Conservation (phyloP, 2,329 filamentous ascomycete species). For the Cryphonectria parasitica region DNA sequence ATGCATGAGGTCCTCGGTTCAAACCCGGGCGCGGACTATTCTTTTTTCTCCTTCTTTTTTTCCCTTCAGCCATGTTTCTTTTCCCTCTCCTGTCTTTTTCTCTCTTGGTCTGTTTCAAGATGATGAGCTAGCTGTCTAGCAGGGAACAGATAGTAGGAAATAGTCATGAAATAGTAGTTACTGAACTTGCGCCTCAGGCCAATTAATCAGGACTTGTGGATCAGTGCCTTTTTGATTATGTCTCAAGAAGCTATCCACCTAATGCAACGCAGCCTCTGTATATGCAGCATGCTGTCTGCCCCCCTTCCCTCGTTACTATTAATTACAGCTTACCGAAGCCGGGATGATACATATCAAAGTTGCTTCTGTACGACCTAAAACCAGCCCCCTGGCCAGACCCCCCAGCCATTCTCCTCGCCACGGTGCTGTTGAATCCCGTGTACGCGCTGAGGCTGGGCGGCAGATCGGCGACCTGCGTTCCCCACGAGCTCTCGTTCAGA, state of each 20-base stretch:
- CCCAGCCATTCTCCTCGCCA: constrained; percentile 9
- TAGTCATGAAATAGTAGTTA: too few species aligned
- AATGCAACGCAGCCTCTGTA: not conserved
- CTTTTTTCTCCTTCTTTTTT: not conserved
- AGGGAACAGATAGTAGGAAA: not conserved
- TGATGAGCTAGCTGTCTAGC: not conserved
- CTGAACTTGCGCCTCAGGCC: too few species aligned
- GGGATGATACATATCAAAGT: constrained; percentile 7
- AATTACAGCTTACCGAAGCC: not conserved
- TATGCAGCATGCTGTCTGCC: too few species aligned
- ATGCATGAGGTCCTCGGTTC: constrained; percentile 18
- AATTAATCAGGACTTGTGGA: not conserved
- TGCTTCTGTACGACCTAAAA: constrained; percentile 10
- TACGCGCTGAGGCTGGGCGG: constrained; percentile 61
- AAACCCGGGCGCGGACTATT: constrained; percentile 11
- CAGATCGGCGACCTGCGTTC: constrained; percentile 60
- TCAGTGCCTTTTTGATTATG: not conserved
- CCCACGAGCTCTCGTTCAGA: constrained; percentile 65
- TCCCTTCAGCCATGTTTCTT: too few species aligned
- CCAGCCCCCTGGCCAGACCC: not conserved
- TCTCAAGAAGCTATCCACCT: not conserved
- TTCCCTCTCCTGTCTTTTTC: not conserved
- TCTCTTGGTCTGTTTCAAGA: not conserved
- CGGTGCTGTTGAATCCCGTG: constrained; percentile 36
- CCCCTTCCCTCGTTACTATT: too few species aligned